These are phyloP conservation scores for Pseudoturritis turrita DNA, from an alignment of 345 rosid genomes.

Conservation along the genomic window DNA sequence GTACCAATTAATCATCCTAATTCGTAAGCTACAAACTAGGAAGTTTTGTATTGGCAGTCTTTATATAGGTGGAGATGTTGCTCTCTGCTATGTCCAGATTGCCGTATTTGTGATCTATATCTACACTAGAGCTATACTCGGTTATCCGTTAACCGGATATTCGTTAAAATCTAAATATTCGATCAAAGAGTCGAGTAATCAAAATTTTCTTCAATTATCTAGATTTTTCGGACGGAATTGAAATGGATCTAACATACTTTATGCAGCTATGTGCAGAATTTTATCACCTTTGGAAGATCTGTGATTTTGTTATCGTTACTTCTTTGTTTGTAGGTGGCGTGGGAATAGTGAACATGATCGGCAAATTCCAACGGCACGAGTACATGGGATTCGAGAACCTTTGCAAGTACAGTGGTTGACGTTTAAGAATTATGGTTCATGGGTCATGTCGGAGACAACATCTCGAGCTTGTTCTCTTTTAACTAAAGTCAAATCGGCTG, in stretches of 20 bases:
- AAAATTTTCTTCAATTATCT: no score
- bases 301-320: background rate
- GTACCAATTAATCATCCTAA: no score
- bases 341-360: constrained; percentile 49
- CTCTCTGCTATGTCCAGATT: no score
- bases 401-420: constrained; percentile 43
- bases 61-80: no score
- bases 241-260: background rate
- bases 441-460: background rate
- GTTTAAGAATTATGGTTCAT: background rate
- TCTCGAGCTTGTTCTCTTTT: background rate
- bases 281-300: background rate
- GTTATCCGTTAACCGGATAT: no score
- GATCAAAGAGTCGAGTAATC: no score
- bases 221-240: background rate
- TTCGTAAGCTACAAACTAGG: no score
- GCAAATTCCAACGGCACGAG: constrained; percentile 41
- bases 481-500: background rate
- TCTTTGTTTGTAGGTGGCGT: constrained; percentile 42
- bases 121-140: no score
- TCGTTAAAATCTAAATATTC: no score
- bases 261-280: background rate
- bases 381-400: constrained; percentile 70
- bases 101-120: no score
- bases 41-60: no score